A percentile compares a stretch with the other conserved stretches of the same genome.
Evolutionary conservation across 2,329 filamentous ascomycete genomes (phyloP).

Genomic region (Fusarium sp.): DNA sequence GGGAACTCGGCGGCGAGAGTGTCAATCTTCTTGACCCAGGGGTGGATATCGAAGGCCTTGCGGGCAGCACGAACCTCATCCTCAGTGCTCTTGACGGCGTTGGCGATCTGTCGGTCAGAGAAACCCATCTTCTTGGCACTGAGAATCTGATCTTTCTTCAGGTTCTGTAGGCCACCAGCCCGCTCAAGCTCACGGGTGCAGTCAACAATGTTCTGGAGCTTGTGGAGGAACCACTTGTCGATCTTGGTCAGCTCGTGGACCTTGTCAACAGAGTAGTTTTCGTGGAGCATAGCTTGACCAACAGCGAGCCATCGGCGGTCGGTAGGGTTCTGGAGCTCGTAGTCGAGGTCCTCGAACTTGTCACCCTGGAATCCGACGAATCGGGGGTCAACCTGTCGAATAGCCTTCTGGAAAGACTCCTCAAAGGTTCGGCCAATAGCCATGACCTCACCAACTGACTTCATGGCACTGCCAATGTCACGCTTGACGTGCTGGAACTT

Average conservation of each 20-base stretch:
- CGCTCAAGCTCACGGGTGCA: slow-evolving; percentile 87
- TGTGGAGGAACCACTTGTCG: slow-evolving; percentile 99
- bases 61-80: slow-evolving; percentile 88
- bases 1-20: slow-evolving; percentile 97
- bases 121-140: slow-evolving; percentile 98
- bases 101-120: slow-evolving; percentile 94
- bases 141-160: slow-evolving; percentile 89
- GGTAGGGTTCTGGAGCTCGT: slow-evolving; percentile 89
- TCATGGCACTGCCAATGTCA: slow-evolving; percentile 98
- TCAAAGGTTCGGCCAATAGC: slow-evolving; percentile 98
- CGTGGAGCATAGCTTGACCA: slow-evolving; percentile 97
- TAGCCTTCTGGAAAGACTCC: slow-evolving; percentile 99
- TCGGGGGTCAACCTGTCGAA: slow-evolving; percentile 93
- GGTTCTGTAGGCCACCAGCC: slow-evolving; percentile 81
- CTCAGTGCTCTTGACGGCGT: slow-evolving; percentile 85
- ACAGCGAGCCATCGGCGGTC: slow-evolving; percentile 98
- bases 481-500: slow-evolving; percentile 99
- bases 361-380: slow-evolving; percentile 96
- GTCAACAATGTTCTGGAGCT: slow-evolving; percentile 96
- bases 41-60: slow-evolving; percentile 87
- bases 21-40: slow-evolving; percentile 99
- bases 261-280: slow-evolving; percentile 91
- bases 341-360: slow-evolving; percentile 92
- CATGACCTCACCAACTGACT: slow-evolving; percentile 99
- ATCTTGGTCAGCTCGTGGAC: slow-evolving; percentile 97